A percentile compares a stretch with the other conserved stretches of the same genome.
Evolutionary conservation across 1,139 yeast genomes (phyloP).

Genomic region (Torulaspora pretoriensis): DNA sequence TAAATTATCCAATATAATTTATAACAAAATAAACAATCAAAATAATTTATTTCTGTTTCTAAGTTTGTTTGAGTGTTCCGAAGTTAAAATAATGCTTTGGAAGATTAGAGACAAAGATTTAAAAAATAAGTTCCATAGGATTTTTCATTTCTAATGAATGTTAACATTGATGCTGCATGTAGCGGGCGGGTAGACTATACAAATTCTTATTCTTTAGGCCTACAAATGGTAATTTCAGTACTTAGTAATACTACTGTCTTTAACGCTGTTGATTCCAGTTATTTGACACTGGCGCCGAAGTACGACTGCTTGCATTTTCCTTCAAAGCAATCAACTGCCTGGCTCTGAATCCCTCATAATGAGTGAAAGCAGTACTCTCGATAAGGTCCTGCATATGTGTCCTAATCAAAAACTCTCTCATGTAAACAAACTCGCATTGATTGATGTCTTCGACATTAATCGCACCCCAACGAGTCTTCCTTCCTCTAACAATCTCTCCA

Average conservation of each 20-base stretch:
- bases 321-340: conserved; percentile 91
- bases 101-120: no score
- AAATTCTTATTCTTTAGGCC: background rate
- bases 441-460: conserved; percentile 87
- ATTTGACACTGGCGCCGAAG: conserved; percentile 20
- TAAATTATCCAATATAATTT: no score
- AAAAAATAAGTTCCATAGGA: no score
- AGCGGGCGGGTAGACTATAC: no score
- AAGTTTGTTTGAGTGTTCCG: no score
- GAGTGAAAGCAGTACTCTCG: conserved; percentile 83
- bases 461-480: conserved; percentile 91
- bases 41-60: no score
- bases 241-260: background rate
- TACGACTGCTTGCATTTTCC: conserved; percentile 59
- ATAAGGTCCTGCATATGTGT: conserved; percentile 95
- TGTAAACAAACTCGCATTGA: conserved; percentile 91
- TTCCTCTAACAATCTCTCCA: conserved; percentile 81
- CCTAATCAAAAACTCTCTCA: conserved; percentile 89
- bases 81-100: no score
- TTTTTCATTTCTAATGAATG: no score
- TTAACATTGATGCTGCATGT: no score
- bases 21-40: no score
- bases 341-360: conserved; percentile 89
- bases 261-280: conserved; percentile 18
- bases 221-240: background rate